These are phyloP conservation scores for Lactifluus piperatus DNA, from an alignment of 768 basidiomycete genomes.

Conservation along the genomic window DNA sequence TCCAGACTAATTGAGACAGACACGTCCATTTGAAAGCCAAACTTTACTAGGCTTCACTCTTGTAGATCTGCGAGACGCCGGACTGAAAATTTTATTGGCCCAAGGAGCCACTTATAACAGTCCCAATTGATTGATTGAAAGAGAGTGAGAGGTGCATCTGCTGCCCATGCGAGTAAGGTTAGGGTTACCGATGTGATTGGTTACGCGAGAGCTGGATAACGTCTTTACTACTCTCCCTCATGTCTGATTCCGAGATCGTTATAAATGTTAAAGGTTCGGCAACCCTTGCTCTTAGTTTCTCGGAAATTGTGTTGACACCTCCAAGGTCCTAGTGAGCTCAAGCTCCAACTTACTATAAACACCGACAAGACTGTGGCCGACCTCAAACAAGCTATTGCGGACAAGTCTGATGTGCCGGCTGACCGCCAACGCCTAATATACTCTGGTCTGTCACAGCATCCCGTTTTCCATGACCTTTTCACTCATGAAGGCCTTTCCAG, in stretches of 20 bases:
- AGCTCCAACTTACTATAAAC: constrained; percentile 77
- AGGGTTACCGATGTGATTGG: constrained; percentile 7
- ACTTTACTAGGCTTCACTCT: too few relatives aligned
- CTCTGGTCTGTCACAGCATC: constrained; percentile 47
- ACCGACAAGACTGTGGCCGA: constrained; percentile 81
- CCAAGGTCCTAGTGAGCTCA: constrained; percentile 83
- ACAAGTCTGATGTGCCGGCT: constrained; percentile 75
- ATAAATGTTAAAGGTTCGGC: constrained; percentile 24
- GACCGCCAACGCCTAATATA: constrained; percentile 90
- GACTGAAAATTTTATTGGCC: too few relatives aligned
- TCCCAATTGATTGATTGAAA: too few relatives aligned
- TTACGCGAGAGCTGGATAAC: background rate
- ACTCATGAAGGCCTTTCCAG: constrained; percentile 27
- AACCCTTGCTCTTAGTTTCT: background rate
- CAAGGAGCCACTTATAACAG: too few relatives aligned
- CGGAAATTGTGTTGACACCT: background rate
- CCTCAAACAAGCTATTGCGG: constrained; percentile 85
- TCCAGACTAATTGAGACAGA: too few relatives aligned
- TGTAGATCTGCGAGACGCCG: too few relatives aligned
- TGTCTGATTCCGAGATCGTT: constrained; percentile 25
- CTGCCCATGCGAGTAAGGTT: background rate
- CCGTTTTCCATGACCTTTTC: background rate
- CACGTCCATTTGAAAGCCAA: too few relatives aligned
- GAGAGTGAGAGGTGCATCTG: too few relatives aligned
- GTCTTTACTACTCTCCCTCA: constrained; percentile 8